A percentile compares a stretch with the other conserved stretches of the same genome.
Conservation (phyloP, 2,329 filamentous ascomycete species). For the Penicillium aurantiogriseum region DNA sequence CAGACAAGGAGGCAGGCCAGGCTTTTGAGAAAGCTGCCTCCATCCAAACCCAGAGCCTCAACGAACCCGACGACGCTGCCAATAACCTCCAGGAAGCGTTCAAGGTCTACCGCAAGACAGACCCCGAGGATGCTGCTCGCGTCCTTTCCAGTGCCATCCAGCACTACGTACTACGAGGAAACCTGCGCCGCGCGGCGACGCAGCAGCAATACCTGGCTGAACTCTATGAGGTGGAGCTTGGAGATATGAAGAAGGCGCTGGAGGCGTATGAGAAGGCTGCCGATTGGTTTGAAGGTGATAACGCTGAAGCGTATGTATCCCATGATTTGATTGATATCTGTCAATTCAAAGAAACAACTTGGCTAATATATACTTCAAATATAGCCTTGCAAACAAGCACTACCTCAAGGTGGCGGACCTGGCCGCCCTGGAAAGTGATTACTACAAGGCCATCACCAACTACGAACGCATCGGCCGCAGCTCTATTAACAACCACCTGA, state of each 20-base stretch:
- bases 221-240: constrained; percentile 77
- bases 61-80: constrained; percentile 88
- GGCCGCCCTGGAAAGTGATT: constrained; percentile 76
- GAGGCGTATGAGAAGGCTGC: constrained; percentile 83
- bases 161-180: constrained; percentile 85
- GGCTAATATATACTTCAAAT: not conserved
- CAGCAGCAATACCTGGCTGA: constrained; percentile 89
- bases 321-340: not conserved
- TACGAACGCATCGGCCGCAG: constrained; percentile 80
- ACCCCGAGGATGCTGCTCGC: constrained; percentile 77
- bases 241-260: constrained; percentile 73
- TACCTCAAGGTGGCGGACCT: constrained; percentile 91
- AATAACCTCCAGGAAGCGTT: constrained; percentile 87
- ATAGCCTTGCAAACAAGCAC: constrained; percentile 84
- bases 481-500: constrained; percentile 83
- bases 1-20: constrained; percentile 80
- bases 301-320: constrained; percentile 67
- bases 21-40: constrained; percentile 83
- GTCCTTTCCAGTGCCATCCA: constrained; percentile 77
- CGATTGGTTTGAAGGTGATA: constrained; percentile 84
- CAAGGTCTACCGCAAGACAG: constrained; percentile 87
- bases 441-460: constrained; percentile 75
- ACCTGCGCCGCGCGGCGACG: constrained; percentile 84
- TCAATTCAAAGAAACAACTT: not conserved
- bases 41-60: constrained; percentile 76